Evolutionary conservation across 2,329 filamentous ascomycete species (phyloP).

Genomic region (Elsinoe perseae): DNA sequence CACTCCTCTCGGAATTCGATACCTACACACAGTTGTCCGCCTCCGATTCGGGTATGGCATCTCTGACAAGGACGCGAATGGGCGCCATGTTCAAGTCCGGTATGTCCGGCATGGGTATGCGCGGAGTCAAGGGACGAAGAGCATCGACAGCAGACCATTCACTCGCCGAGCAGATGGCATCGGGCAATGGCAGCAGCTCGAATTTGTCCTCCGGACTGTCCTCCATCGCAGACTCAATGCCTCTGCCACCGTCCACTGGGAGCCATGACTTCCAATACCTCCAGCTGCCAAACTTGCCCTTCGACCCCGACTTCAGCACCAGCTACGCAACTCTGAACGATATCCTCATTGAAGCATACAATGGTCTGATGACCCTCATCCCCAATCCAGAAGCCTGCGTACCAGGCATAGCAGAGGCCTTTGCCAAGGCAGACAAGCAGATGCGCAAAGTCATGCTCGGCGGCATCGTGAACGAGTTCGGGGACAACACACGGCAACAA

Average conservation of each 20-base stretch:
- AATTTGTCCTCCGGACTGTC: constrained; percentile 15
- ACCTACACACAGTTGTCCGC: constrained; percentile 81
- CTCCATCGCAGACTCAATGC: constrained; percentile 17
- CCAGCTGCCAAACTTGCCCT: constrained; percentile 84
- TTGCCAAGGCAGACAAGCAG: constrained; percentile 78
- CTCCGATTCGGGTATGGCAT: constrained; percentile 57
- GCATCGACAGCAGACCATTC: constrained; percentile 55
- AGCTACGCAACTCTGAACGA: constrained; percentile 95
- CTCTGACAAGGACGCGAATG: constrained; percentile 68
- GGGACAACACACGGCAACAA: constrained; percentile 70
- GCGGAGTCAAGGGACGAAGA: constrained; percentile 35
- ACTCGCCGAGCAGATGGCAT: constrained; percentile 35
- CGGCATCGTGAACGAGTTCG: constrained; percentile 83
- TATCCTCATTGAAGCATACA: constrained; percentile 87
- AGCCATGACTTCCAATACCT: constrained; percentile 85
- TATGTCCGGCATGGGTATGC: constrained; percentile 27
- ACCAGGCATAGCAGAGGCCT: constrained; percentile 63
- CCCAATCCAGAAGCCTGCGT: constrained; percentile 60
- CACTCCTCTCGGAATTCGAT: constrained; percentile 84
- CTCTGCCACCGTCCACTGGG: constrained; percentile 46
- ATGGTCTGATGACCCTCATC: constrained; percentile 65
- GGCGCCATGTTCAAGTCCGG: constrained; percentile 45
- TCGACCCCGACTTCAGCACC: constrained; percentile 95
- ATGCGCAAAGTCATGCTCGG: constrained; percentile 84
- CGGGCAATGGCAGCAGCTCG: constrained; percentile 16